phyloP scores from a whole-genome alignment of 2,329 filamentous ascomycete genomes.

The Xylaria sp. region DNA sequence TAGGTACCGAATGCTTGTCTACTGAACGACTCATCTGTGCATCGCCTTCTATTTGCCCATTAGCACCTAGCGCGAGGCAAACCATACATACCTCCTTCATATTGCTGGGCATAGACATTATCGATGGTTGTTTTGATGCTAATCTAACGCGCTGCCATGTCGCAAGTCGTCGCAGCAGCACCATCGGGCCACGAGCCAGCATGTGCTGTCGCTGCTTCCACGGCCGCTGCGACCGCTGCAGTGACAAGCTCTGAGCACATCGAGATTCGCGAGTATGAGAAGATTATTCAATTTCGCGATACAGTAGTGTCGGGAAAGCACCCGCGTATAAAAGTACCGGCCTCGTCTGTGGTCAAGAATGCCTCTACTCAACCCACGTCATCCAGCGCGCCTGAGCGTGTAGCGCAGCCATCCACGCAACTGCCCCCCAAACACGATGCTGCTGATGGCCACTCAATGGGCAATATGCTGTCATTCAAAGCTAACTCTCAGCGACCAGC shows the following conservation, averaged over 20 bases:
- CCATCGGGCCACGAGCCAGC: constrained; percentile 38
- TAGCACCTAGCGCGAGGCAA: constrained; percentile 17
- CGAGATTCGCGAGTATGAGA: constrained; percentile 77
- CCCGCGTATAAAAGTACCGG: constrained; percentile 67
- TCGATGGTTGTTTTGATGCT: constrained; percentile 35
- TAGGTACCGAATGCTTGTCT: constrained; percentile 6
- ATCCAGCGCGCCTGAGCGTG: constrained; percentile 42
- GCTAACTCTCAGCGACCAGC: constrained; percentile 53
- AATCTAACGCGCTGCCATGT: constrained; percentile 38
- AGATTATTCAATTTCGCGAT: constrained; percentile 84
- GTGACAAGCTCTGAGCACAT: constrained; percentile 56
- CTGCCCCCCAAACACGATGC: constrained; percentile 38
- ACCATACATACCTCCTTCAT: constrained; percentile 26
- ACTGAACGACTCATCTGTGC: constrained; percentile 22
- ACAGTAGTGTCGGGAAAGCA: constrained; percentile 82
- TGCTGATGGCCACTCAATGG: constrained; percentile 46
- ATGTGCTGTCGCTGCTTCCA: constrained; percentile 21
- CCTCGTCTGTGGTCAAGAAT: constrained; percentile 47
- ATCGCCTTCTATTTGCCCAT: constrained; percentile 22
- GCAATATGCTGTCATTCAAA: constrained; percentile 52
- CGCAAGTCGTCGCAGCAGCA: constrained; percentile 32
- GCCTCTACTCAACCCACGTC: constrained; percentile 41
- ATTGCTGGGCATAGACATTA: constrained; percentile 25
- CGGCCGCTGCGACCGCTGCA: constrained; percentile 33
- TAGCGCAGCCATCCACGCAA: constrained; percentile 38